Conservation (phyloP, 192 early-diverging fungal species). For the Coemansia sp. region DNA sequence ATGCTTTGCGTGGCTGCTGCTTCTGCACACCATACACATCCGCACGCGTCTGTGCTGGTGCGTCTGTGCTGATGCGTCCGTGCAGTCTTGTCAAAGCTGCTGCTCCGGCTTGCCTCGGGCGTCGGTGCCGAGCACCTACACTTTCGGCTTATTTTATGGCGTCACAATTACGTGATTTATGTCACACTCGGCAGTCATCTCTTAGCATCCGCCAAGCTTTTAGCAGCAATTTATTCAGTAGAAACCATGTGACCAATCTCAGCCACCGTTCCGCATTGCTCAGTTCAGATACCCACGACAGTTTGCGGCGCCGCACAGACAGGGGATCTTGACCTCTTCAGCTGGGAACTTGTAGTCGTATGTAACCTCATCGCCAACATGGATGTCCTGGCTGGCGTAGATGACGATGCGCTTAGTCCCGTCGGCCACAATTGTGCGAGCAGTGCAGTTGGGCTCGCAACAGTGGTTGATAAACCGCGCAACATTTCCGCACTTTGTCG, state of each 20-base stretch:
- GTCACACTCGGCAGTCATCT: neutral
- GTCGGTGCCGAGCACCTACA: neutral
- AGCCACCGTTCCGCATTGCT: constrained; percentile 9
- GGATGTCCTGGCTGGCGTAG: constrained; percentile 93
- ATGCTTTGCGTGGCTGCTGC: neutral
- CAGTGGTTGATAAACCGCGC: constrained; percentile 99
- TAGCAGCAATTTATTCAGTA: neutral
- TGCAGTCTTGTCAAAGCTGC: neutral
- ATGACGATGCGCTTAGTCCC: constrained; percentile 96
- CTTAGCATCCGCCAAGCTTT: neutral
- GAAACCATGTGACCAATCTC: neutral
- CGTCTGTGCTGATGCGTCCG: neutral
- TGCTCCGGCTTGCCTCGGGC: neutral
- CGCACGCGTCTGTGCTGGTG: neutral
- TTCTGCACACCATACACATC: neutral
- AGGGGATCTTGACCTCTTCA: constrained; percentile 86
- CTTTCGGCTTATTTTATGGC: neutral
- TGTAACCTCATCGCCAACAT: constrained; percentile 95
- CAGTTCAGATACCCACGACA: constrained; percentile 81
- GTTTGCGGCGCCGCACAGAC: constrained; percentile 83
- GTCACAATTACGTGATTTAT: neutral
- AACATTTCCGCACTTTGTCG: constrained; percentile 95
- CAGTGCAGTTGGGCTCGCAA: constrained; percentile 98
- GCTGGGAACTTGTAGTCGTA: constrained; percentile 92
- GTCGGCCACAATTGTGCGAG: constrained; percentile 89